Percentiles rank a stretch among this genome's conserved stretches.
phyloP scores from a whole-genome alignment of 176 grass and related monocot genomes.

The Triticum dicoccoides region DNA sequence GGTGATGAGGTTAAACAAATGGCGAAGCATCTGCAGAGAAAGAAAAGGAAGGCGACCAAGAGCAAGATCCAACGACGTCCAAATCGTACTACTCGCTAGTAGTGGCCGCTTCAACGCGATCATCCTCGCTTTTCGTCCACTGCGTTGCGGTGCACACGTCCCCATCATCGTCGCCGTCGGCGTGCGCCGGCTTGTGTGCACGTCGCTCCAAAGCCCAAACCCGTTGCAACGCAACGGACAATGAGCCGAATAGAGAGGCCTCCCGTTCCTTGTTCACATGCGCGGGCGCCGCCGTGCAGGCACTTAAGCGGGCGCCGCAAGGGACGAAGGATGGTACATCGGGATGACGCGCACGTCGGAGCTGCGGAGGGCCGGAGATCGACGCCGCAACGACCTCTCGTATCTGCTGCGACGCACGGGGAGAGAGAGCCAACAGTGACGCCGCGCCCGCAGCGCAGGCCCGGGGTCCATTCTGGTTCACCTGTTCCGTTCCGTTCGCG shows the following conservation, averaged over 20 bases:
- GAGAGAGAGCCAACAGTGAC: constrained; percentile 12
- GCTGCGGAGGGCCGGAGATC: not conserved
- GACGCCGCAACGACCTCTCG: not conserved
- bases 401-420: not conserved
- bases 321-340: not conserved
- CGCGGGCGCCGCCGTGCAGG: not conserved
- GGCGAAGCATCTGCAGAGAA: not conserved
- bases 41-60: not conserved
- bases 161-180: not conserved
- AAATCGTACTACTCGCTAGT: not conserved
- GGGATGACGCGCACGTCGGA: not conserved
- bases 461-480: not conserved
- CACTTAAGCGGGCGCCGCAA: not conserved
- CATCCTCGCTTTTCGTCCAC: not conserved
- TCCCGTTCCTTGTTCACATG: not conserved
- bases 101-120: not conserved
- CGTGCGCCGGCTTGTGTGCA: not conserved
- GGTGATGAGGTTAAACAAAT: not conserved
- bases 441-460: constrained; percentile 3
- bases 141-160: not conserved
- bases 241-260: not conserved
- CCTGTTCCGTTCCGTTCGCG: not conserved
- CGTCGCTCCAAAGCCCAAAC: not conserved
- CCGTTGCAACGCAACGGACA: not conserved
- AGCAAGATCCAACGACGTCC: not conserved